Evolutionary conservation across 768 basidiomycete species (phyloP), one percentile per base, ranked within the genome.

Genomic region (Tylopilus balloui): DNA sequence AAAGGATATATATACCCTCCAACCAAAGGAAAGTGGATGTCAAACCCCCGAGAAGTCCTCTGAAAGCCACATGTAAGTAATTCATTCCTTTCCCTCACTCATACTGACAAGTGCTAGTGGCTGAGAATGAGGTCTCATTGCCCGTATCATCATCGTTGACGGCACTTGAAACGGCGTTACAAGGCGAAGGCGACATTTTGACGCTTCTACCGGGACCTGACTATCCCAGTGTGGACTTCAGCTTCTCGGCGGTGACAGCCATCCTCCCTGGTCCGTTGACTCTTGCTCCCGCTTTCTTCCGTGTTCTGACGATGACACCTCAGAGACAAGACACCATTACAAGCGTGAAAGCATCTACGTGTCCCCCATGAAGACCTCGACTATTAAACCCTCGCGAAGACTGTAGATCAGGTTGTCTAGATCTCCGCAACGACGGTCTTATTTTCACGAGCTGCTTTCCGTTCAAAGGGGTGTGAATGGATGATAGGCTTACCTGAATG

Each of bases 351-450:
- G 42, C 21, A 32, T 50, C 29, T 60, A 51, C n/a, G 28, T 43
- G 34, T 40, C 52, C 13, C 54, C 51, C 2, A 13, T 25, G 19
- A 50, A 28, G 35, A 39, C 20, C 2, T 15, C 9, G n/a, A 17
- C 4, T 8, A 27, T 45, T 17, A 60, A 56, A 37, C 60, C 60
- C 31, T 52, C 61, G 35, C 53, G 48, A 35, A 55, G 59, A 19
- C 35, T 62, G 39, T 62, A 61, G 48, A 36, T 36, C 23, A 39
- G 13, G 3, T 34, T 40, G 11, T 14, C 17, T 23, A 15, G 24
- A 46, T 55, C 6, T 31, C 35, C n/a, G 20, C 10, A 36, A 14
- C 10, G 34, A 17, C 17, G 34, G n/a, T 15, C n/a, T 34, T 34
- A 15, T 17, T 17, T 34, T n/a, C 34, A 17, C n/a, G 34, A 34